Base-by-base conservation (phyloP, 768 basidiomycete genomes). In the Tricholoma furcatifolium region DNA sequence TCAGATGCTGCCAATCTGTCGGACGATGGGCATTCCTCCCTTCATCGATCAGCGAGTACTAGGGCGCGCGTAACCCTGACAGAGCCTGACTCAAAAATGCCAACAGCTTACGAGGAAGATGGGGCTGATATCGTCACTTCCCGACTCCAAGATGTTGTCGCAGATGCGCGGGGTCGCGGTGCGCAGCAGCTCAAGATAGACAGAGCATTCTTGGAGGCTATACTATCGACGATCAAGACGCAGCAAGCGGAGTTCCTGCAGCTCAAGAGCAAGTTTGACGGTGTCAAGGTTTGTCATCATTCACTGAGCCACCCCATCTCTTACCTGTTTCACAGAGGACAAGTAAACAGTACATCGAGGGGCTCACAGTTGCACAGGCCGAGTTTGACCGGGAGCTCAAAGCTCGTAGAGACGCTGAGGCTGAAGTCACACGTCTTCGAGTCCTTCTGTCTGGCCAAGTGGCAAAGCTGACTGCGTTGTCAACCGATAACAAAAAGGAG, bases 311-410 rank as follows among this genome's bases (percentile, higher is more conserved):
- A 20, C 36, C 34, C 39, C 41, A 43, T 39, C 47, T 49, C 35
- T 47, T 57, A 48, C 32, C 43, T 47, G 15, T 34, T 42, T 47
- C 30, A 31, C 65, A 99, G 96, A 78, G 96, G 45, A 85, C 90
- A 43, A 97, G 93, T 65, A 88, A 90, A 58, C 90, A 93, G 58
- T 95, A 91, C 56, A 90, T 94, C 50, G 89, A 94, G 56, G 97
- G 97, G 38, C 74, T 99, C 38, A 87, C 86, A 0, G 93, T 95
- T 21, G 94, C 96, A 2, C 91, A 94, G 60, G 87, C 88, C 39
- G 97, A 98, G 65, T 98, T 96, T 65, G 95, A 98, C 64, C 83
- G 83, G 47, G 97, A 98, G 68, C 77, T 94, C 32, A 85, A 89
- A 52, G 84, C 87, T 18, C 82, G 96, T 17, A 83, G 91, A 15